phyloP scores from a whole-genome alignment of 208 protist genomes.

The Leishmania lainsoni region DNA sequence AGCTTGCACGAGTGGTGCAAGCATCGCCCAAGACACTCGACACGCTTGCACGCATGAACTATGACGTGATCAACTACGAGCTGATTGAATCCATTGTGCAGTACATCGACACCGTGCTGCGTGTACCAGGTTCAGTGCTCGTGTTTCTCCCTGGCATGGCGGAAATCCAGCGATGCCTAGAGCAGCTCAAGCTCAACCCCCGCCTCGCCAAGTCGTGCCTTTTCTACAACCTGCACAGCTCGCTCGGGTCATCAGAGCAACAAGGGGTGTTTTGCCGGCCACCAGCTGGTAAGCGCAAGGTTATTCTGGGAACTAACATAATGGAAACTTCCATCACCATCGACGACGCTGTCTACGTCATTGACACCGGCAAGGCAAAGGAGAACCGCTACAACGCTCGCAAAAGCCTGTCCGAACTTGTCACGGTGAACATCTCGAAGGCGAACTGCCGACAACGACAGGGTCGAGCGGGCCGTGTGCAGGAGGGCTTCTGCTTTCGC shows the following conservation, averaged over 20 bases:
- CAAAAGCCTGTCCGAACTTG: slow-evolving; percentile 82
- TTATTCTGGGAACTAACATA: slow-evolving; percentile 97
- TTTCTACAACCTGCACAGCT: slow-evolving; percentile 94
- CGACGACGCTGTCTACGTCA: slow-evolving; percentile 96
- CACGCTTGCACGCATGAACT: slow-evolving; percentile 84
- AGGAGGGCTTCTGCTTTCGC: slow-evolving; percentile 95
- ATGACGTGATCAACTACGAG: slow-evolving; percentile 95
- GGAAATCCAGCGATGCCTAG: slow-evolving; percentile 92
- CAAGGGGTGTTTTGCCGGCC: slow-evolving; percentile 91
- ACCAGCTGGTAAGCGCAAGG: slow-evolving; percentile 91
- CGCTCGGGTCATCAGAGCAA: slow-evolving; percentile 91
- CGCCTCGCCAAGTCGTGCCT: slow-evolving; percentile 49
- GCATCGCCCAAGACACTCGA: slow-evolving; percentile 64
- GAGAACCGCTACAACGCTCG: slow-evolving; percentile 93
- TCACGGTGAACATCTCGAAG: slow-evolving; percentile 93
- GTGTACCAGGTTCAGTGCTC: slow-evolving; percentile 87
- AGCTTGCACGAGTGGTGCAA: slow-evolving; percentile 41
- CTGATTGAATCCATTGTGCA: slow-evolving; percentile 91
- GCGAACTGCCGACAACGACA: slow-evolving; percentile 95
- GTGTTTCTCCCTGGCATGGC: slow-evolving; percentile 97
- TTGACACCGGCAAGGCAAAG: slow-evolving; percentile 97
- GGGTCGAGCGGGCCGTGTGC: slow-evolving; percentile 96
- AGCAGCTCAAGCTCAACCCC: slow-evolving; percentile 77
- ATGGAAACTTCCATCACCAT: slow-evolving; percentile 99
- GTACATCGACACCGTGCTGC: slow-evolving; percentile 78